phyloP scores from a whole-genome alignment of 2,329 filamentous ascomycete genomes.

The Colletotrichum zoysiae region DNA sequence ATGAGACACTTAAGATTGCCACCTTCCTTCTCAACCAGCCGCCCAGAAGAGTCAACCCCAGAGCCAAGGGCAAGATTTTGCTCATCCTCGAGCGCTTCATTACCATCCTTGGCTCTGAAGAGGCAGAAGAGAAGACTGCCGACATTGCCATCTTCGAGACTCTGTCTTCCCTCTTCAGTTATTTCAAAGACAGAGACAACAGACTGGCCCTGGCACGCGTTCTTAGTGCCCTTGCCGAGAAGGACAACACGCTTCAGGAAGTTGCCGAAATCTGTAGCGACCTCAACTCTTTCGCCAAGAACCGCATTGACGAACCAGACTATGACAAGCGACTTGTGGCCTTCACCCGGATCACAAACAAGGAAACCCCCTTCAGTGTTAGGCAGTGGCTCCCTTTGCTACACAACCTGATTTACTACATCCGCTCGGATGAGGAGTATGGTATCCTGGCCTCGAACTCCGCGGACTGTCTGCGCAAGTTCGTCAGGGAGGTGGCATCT shows the following conservation, averaged over 20 bases:
- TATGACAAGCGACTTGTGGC: slow-evolving; percentile 85
- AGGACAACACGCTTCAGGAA: slow-evolving; percentile 70
- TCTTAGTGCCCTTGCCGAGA: slow-evolving; percentile 76
- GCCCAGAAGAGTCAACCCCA: slow-evolving; percentile 83
- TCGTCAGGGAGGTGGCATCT: slow-evolving; percentile 74
- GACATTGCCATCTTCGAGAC: slow-evolving; percentile 74
- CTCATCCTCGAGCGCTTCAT: slow-evolving; percentile 86
- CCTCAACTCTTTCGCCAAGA: slow-evolving; percentile 82
- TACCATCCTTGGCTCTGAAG: slow-evolving; percentile 62
- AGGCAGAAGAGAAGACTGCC: slow-evolving; percentile 35
- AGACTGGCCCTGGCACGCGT: slow-evolving; percentile 81
- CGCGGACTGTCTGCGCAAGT: slow-evolving; percentile 82
- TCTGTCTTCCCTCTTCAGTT: slow-evolving; percentile 86
- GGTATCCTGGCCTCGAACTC: slow-evolving; percentile 85
- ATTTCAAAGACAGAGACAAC: slow-evolving; percentile 86
- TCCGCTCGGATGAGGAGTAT: slow-evolving; percentile 88
- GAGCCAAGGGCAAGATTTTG: slow-evolving; percentile 84
- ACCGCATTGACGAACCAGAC: slow-evolving; percentile 85
- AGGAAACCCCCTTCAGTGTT: slow-evolving; percentile 70
- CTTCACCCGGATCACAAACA: slow-evolving; percentile 77
- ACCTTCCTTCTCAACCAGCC: slow-evolving; percentile 87
- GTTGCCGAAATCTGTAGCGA: slow-evolving; percentile 79
- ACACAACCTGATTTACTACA: slow-evolving; percentile 90
- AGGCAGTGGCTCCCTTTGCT: slow-evolving; percentile 89
- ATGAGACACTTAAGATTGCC: slow-evolving; percentile 83